Base-by-base conservation (phyloP, 257 asterid species). In the Fraxinus excelsior region DNA sequence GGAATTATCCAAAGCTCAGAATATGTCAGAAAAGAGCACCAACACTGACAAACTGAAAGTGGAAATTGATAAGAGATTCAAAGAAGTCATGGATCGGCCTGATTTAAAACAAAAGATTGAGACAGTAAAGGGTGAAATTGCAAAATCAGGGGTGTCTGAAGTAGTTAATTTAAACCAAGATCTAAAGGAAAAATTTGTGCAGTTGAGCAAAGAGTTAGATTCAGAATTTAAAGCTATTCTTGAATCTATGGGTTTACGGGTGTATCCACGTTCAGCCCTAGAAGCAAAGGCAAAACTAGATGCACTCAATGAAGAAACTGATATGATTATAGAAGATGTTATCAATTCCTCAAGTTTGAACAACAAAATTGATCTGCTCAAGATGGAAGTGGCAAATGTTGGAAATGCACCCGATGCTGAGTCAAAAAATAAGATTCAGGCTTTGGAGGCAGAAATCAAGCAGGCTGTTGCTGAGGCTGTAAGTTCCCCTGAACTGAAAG, bases 101-200 rank as follows among this genome's bases (percentile, higher is more conserved):
- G 96, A 91, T 76, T 42, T 90, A 11, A 87, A 84, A 85, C 86
- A 85, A 65, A 94, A 86, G 87, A 65, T 88, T 35, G 93, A 90
- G 76, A 73, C 74, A 13, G 75, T 91, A 69, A 86, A 85, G 87
- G 87, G 87, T 76, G 94, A 94, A 71, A 87, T 90, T 35, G 80
- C 81, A 70, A 84, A 78, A 35, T 74, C 87, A 5, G 97, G 94
- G 77, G 78, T 78, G 32, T 76, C 93, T 1, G 74, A 85, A 58
- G 53, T 74, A 14, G 64, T 28, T 65, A 88, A 79, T 65, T 81
- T 86, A 68, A 74, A 79, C 70, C 87, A 85, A 46, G 92, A 80
- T 86, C 80, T 90, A 2, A 86, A 91, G 80, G 90, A 89, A 76
- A 94, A 87, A 80, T 84, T 86, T 42, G 31, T 79, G 74, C 85